Evolutionary conservation across 2,329 filamentous ascomycete species (phyloP), one percentile per base, ranked within the genome.

Genomic region (Neurospora sp.): DNA sequence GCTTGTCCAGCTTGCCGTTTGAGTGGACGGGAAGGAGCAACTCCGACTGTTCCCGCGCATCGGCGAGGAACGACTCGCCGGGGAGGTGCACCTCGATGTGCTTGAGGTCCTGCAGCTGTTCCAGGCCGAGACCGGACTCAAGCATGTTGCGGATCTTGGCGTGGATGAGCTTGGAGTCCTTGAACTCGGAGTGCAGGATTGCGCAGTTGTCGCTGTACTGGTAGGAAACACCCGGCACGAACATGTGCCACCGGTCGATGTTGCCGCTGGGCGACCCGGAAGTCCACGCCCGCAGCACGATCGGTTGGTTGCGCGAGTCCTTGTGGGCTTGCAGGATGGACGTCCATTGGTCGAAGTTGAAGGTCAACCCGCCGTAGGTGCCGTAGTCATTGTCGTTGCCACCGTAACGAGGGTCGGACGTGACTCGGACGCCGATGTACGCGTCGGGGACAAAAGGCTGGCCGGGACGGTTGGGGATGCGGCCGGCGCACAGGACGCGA

Each of bases 281-380:
- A 11, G 40, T 36, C 23, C 28, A 40, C 23, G 70, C 70, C 33
- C 52, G 17, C 11, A 74, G 67, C 4, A 40, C 52, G 23, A 70
- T 17, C 4, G 33, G 37, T 2, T 11, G 11, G 8, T 37, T 4
- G 1, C 5, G 23, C 3, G 69, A 23, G 1, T 37, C 12, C n/a
- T 68, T 37, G 68, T 68, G 72, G 15, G 28, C 17, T 19, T 8
- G 10, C 5, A 70, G 10, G 12, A 74, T 68, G 2, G 28, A 4
- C 0, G 41, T 33, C 74, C 74, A 75, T 3, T 71, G 66, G 11
- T 65, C 39, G 5, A 68, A 66, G 3, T 38, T 46, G 37, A 71
- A 74, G n/a, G 36, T 19, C 36, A 75, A 57, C 5, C 74, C 74
- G 36, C 74, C 74, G 19, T 74, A 75, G 10, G 70, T 67, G 33